These are phyloP conservation scores for Byssoonygena ceratinophila DNA, from an alignment of 2,329 filamentous ascomycete genomes.

Conservation along the genomic window DNA sequence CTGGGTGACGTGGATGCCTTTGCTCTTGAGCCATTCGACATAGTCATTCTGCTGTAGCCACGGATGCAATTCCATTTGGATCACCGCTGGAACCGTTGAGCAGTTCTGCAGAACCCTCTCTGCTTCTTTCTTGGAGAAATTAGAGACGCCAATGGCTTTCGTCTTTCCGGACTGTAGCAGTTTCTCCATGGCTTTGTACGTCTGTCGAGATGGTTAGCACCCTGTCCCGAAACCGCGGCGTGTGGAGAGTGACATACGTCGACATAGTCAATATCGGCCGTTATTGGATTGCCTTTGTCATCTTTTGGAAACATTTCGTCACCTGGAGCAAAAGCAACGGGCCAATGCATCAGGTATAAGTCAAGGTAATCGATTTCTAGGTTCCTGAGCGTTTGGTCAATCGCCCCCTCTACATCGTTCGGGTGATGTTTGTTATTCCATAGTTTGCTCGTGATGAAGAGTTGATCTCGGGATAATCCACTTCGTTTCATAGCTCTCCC, in stretches of 20 bases:
- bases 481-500: slow-evolving; percentile 54
- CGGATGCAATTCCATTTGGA: slow-evolving; percentile 45
- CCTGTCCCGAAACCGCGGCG: background rate
- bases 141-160: slow-evolving; percentile 54
- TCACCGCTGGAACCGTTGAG: slow-evolving; percentile 38
- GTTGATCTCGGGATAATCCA: slow-evolving; percentile 51
- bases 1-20: slow-evolving; percentile 45
- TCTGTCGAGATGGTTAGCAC: slow-evolving; percentile 25
- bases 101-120: slow-evolving; percentile 19
- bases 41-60: slow-evolving; percentile 44
- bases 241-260: slow-evolving; percentile 30
- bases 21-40: slow-evolving; percentile 39
- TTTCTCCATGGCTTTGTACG: slow-evolving; percentile 56
- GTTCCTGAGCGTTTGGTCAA: slow-evolving; percentile 51
- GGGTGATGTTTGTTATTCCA: slow-evolving; percentile 56
- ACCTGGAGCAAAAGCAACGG: slow-evolving; percentile 44
- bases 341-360: slow-evolving; percentile 61
- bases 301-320: slow-evolving; percentile 39
- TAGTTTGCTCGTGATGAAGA: slow-evolving; percentile 58
- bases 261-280: slow-evolving; percentile 40
- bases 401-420: slow-evolving; percentile 52
- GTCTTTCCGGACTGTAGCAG: slow-evolving; percentile 48
- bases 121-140: slow-evolving; percentile 16
- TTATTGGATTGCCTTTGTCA: slow-evolving; percentile 33
- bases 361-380: slow-evolving; percentile 58